A percentile compares a stretch with the other conserved stretches of the same genome.
These are phyloP conservation scores for Diplotaxis tenuifolia DNA, from an alignment of 345 rosid species.

Conservation along the genomic window DNA sequence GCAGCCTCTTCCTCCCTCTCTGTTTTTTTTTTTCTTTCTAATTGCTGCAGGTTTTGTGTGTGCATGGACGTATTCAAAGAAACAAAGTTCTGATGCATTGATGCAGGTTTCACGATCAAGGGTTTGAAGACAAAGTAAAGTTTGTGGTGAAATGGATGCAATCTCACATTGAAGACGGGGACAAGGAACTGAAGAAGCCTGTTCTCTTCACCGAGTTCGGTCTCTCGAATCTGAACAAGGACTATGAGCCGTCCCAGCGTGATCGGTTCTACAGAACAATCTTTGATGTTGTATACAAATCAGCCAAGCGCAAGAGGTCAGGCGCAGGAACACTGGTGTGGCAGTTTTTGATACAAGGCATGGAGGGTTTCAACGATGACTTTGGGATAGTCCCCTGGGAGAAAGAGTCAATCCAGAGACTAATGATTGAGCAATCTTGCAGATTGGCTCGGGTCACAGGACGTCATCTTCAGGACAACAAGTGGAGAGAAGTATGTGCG, in stretches of 20 bases:
- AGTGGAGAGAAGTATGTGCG: conserved; percentile 50
- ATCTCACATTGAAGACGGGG: conserved; percentile 93
- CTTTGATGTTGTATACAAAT: conserved; percentile 56
- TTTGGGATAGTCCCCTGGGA: conserved; percentile 85
- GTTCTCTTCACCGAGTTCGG: conserved; percentile 88
- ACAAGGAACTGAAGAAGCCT: conserved; percentile 71
- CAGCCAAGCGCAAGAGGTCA: conserved; percentile 65
- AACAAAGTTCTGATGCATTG: conserved; percentile 7
- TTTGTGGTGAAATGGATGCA: conserved; percentile 77
- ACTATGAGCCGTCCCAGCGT: conserved; percentile 59
- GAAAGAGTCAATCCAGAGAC: conserved; percentile 50
- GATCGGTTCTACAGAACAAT: conserved; percentile 59
- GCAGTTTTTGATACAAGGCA: conserved; percentile 83
- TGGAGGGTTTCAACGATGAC: conserved; percentile 82
- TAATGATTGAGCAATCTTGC: conserved; percentile 67
- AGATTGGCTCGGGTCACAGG: conserved; percentile 54
- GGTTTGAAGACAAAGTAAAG: conserved; percentile 61
- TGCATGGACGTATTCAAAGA: background rate
- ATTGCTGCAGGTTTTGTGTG: too few species aligned
- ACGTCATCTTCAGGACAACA: conserved; percentile 32
- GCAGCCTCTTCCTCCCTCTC: background rate
- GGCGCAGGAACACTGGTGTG: conserved; percentile 86
- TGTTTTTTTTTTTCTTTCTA: background rate
- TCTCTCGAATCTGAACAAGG: conserved; percentile 69
- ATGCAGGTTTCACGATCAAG: conserved; percentile 59